Base-by-base conservation (phyloP, 78 protist genomes). In the Dictyostelium capitatum region DNA sequence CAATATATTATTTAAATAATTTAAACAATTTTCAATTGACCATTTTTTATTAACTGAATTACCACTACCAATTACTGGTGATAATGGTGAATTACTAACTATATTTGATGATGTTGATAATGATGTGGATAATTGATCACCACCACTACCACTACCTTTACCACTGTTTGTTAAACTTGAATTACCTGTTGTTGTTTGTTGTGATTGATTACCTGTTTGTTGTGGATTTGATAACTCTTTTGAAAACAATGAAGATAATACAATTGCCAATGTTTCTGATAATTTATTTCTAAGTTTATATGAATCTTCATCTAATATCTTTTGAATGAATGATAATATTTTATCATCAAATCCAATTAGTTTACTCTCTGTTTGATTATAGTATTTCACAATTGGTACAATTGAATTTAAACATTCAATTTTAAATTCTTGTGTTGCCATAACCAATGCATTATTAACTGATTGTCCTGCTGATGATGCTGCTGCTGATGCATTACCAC, bases 331-430 rank as follows among this genome's bases (percentile, higher is more conserved):
- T 12, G 17, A 15, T 41, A 85, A 15, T 28, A 85, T 59, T 28
- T 85, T 85, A 8, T 85, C 82, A 75, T 85, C 92, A 2, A 75
- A 74, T 12, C 79, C 74, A 10, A 59, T 25, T 32, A 85, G 20
- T 85, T 85, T 72, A 3, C 17, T 28, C 47, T 85, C 92, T 46
- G 41, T 47, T 37, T 59, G 80, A 47, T 85, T 85, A 72, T 85
- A 85, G 25, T 85, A 59, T n/a, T 56, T 72, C 6, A 64, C 30
- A 59, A 85, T 75, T 43, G 92, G 92, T 54, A 85, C 10, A 9
- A 72, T 12, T 6, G 62, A 14, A 47, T 23, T 17, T n/a, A 85
- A 20, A 75, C 83, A 57, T 72, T 85, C 92, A 10, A 73, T 11
- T 37, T 85, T 85, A 23, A 85, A 85, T 4, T 85, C 92, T 19